Evolutionary conservation across 345 rosid genomes (phyloP).

Genomic region (Crucihimalaya himalaica): DNA sequence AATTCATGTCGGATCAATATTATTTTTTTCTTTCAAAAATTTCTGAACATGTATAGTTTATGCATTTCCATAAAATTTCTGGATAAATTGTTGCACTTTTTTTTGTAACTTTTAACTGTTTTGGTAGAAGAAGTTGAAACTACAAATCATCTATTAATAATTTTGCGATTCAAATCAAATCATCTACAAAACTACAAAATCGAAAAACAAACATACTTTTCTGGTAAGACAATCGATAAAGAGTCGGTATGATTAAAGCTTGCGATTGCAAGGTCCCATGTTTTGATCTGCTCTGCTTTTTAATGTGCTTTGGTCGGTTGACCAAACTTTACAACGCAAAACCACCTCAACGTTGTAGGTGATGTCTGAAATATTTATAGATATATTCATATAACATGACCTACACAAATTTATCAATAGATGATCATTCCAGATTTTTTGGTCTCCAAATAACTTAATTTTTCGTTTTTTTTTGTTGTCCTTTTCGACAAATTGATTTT

Average conservation of each 20-base stretch:
- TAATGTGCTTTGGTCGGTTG: conserved; percentile 37
- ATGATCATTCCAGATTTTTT: background rate
- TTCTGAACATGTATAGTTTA: background rate
- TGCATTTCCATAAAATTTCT: background rate
- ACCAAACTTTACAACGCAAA: conserved; percentile 37
- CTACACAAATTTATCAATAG: background rate
- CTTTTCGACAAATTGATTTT: background rate
- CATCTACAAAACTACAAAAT: conserved; percentile 3
- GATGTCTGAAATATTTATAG: background rate
- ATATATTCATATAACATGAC: background rate
- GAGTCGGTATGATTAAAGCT: conserved; percentile 8
- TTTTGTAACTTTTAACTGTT: background rate
- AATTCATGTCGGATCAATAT: background rate
- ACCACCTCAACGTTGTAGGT: conserved; percentile 21
- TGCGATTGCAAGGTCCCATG: conserved; percentile 35
- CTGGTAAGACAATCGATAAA: conserved; percentile 28
- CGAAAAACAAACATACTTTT: background rate
- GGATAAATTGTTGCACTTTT: background rate
- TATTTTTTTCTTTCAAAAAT: too few relatives aligned
- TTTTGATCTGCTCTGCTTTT: conserved; percentile 33
- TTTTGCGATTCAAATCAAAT: conserved; percentile 3
- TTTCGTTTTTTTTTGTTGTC: background rate
- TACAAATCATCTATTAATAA: too few relatives aligned
- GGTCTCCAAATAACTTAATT: background rate
- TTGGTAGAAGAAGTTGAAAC: conserved; percentile 9